A percentile compares a stretch with the other conserved stretches of the same genome.
phyloP scores from a whole-genome alignment of 2,329 filamentous ascomycete genomes.

The Aspergillus sclerotialis region DNA sequence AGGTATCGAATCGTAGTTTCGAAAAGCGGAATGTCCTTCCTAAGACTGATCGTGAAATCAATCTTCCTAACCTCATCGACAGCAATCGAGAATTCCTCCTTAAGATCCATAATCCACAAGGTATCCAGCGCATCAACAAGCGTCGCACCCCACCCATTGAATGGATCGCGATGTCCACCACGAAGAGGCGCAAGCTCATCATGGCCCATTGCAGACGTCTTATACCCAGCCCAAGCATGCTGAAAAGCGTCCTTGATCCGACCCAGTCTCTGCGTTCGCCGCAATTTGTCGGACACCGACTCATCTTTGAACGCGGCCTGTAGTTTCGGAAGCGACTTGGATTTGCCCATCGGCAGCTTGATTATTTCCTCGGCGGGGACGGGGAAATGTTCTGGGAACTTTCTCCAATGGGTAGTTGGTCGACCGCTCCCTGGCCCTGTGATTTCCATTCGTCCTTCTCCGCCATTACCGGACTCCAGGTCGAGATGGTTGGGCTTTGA shows the following conservation, averaged over 20 bases:
- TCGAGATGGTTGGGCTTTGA: conserved; percentile 2
- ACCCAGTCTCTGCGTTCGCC: conserved; percentile 57
- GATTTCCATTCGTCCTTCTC: conserved; percentile 28
- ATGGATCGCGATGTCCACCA: conserved; percentile 65
- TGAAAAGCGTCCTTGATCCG: conserved; percentile 67
- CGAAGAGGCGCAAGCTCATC: conserved; percentile 76
- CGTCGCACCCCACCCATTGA: conserved; percentile 87
- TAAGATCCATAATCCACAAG: conserved; percentile 77
- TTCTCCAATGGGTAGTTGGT: conserved; percentile 61
- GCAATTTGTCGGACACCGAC: conserved; percentile 50
- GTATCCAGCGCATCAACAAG: conserved; percentile 77
- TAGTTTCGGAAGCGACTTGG: conserved; percentile 66
- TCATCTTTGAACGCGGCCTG: conserved; percentile 67
- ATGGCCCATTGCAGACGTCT: conserved; percentile 69
- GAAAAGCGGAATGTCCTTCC: conserved; percentile 74
- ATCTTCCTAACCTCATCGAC: conserved; percentile 63
- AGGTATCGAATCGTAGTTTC: conserved; percentile 90
- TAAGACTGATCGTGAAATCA: conserved; percentile 69
- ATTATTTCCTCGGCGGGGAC: conserved; percentile 65
- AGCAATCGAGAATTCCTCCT: conserved; percentile 72
- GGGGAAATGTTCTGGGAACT: conserved; percentile 69
- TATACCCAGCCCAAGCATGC: conserved; percentile 78
- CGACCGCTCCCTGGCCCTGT: conserved; percentile 12
- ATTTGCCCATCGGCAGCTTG: conserved; percentile 63
- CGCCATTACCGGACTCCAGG: conserved; percentile 22